phyloP scores from a whole-genome alignment of 768 basidiomycete genomes.

The Hericium coralloides region DNA sequence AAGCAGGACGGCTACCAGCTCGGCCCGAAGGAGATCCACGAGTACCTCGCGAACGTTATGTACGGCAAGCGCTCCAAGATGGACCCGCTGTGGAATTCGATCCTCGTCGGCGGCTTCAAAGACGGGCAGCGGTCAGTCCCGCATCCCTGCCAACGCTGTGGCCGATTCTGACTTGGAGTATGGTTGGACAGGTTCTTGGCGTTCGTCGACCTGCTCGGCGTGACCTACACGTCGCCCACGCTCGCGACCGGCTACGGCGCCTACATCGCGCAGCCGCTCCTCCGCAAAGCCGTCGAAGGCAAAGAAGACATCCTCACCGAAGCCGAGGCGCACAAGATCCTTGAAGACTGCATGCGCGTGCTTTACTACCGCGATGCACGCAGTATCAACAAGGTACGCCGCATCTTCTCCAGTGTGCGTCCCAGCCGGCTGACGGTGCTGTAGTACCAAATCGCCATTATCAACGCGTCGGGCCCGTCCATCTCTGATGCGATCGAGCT shows the following conservation, averaged over 20 bases:
- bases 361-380: constrained; percentile 95
- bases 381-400: constrained; percentile 83
- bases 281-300: constrained; percentile 87
- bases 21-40: constrained; percentile 85
- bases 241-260: constrained; percentile 93
- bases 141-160: not conserved
- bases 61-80: constrained; percentile 83
- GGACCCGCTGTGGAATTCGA: constrained; percentile 91
- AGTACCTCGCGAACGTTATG: constrained; percentile 86
- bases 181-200: constrained; percentile 66
- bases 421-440: not conserved
- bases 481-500: constrained; percentile 74
- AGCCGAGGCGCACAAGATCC: constrained; percentile 66
- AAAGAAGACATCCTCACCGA: constrained; percentile 65
- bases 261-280: constrained; percentile 86
- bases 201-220: constrained; percentile 93
- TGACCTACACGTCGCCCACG: constrained; percentile 88
- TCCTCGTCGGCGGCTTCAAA: constrained; percentile 88
- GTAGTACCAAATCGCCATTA: constrained; percentile 92
- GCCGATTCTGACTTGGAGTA: not conserved
- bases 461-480: constrained; percentile 64
- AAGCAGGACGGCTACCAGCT: constrained; percentile 78
- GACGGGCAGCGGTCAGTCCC: constrained; percentile 62
- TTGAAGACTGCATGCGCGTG: constrained; percentile 85
- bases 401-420: not conserved